Percentiles rank a stretch among this genome's conserved stretches.
These are phyloP conservation scores for Aplosporella prunicola DNA, from an alignment of 2,329 filamentous ascomycete species.

Conservation along the genomic window DNA sequence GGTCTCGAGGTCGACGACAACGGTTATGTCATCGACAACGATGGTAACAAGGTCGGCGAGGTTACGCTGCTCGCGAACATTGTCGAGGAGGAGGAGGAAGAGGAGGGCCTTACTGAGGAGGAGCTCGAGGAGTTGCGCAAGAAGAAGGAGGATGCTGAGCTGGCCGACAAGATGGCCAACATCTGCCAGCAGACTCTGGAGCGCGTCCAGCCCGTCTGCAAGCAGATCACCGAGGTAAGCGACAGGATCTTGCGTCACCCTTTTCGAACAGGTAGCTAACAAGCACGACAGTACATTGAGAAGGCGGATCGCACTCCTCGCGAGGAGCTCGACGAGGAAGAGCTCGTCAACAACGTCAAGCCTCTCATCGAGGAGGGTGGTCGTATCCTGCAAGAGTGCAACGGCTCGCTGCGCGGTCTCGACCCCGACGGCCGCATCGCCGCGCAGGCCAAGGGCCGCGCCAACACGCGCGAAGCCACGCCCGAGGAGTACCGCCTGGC, in stretches of 20 bases:
- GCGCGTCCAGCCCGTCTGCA: constrained; percentile 74
- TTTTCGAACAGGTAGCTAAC: constrained; percentile 14
- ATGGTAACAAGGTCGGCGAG: constrained; percentile 55
- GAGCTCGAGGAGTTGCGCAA: constrained; percentile 38
- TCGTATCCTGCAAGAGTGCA: constrained; percentile 74
- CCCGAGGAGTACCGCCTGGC: constrained; percentile 80
- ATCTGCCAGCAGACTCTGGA: constrained; percentile 73
- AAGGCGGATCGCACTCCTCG: constrained; percentile 69
- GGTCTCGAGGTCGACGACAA: constrained; percentile 45
- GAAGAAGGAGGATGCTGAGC: constrained; percentile 56
- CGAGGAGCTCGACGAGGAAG: constrained; percentile 83
- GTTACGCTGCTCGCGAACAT: constrained; percentile 54
- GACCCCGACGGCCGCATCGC: constrained; percentile 84
- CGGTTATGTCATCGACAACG: constrained; percentile 43
- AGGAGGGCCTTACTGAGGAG: constrained; percentile 39
- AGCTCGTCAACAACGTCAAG: constrained; percentile 75
- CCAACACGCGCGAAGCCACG: constrained; percentile 63
- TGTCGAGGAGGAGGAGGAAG: constrained; percentile 49
- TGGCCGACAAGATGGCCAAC: constrained; percentile 64
- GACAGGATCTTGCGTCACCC: constrained; percentile 3
- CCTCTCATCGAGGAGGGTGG: constrained; percentile 81
- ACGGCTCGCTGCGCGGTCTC: constrained; percentile 75
- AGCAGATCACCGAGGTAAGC: constrained; percentile 70
- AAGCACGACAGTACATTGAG: constrained; percentile 55
- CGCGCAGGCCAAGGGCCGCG: constrained; percentile 73